Evolutionary conservation across 1,139 yeast species (phyloP), one percentile per base, ranked within the genome.

Genomic region (Saccharomyces hybrid): DNA sequence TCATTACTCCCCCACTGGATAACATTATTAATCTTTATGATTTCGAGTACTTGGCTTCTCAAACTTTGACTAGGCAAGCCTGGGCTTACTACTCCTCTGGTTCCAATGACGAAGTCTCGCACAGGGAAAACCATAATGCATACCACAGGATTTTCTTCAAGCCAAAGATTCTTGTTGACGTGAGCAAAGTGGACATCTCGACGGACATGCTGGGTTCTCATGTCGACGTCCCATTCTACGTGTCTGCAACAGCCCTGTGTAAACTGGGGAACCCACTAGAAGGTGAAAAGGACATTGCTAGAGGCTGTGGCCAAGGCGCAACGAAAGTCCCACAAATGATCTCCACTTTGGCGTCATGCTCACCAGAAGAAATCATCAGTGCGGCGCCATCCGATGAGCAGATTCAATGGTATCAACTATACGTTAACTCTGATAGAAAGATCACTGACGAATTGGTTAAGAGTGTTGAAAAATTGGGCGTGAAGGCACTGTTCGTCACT

Each of bases 21-120:
- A 63, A 57, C 34, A 69, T 56, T 66, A 73, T 59, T 42, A 66
- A 58, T 42, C 48, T 66, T 44, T 75, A 60, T 54, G 72, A 69
- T 53, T 90, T 91, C 65, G 98, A 91, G 70, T 80, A 80, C 63
- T 83, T 91, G 50, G 97, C 98, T 1, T 78, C 90, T 53, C 81
- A 83, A 60, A 82, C 86, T 49, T 72, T 91, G 78, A 80, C 87
- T 47, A 83, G 82, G 59, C 80, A 83, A 14, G 97, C 95, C 0
- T 88, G 97, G 93, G 93, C 91, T 11, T 91, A 91, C 71, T 91
- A 89, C 69, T 85, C 95, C 2, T 84, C 95, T 42, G 98, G 95
- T 7, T 80, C 95, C 48, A 97, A 91, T 69, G 98, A 91, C 70
- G 98, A 91, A 73, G 82, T 91, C 61, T 80, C 96, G 1, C 71